phyloP scores from a whole-genome alignment of 1,284 basidiomycete genomes.

The Tausonia pullulans region DNA sequence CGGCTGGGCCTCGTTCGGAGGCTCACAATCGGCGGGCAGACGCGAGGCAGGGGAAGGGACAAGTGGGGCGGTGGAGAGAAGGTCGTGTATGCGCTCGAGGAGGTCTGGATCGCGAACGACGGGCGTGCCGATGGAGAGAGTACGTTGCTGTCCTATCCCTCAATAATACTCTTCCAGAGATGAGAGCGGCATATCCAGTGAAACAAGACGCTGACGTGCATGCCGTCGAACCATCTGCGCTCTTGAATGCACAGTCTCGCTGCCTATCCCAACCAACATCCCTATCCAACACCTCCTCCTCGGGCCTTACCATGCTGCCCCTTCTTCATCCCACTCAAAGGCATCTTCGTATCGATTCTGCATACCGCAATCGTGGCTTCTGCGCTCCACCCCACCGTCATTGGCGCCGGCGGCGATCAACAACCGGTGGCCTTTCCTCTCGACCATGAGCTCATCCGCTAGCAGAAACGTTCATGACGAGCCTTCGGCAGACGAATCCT shows the following conservation, averaged over 20 bases:
- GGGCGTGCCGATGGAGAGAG: background rate
- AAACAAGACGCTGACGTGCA: no score
- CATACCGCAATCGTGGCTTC: slow-evolving; percentile 8
- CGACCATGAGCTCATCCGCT: background rate
- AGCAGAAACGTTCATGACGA: background rate
- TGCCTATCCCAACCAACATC: background rate
- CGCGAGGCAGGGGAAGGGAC: slow-evolving; percentile 4
- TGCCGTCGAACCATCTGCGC: background rate
- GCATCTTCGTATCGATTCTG: slow-evolving; percentile 7
- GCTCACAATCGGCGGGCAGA: slow-evolving; percentile 8
- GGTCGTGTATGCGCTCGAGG: slow-evolving; percentile 12
- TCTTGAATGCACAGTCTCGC: background rate
- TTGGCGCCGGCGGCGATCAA: background rate
- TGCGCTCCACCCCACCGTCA: background rate
- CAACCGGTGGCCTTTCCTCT: background rate
- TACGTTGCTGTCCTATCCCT: background rate
- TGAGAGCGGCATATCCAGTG: no score
- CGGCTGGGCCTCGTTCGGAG: background rate
- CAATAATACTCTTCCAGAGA: background rate
- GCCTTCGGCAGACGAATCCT: no score
- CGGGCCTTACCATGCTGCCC: background rate
- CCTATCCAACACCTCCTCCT: background rate
- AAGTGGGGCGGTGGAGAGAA: slow-evolving; percentile 10
- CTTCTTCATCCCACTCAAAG: background rate
- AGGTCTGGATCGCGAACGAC: slow-evolving; percentile 3